These are phyloP conservation scores for Colletotrichum tropicicola DNA, from an alignment of 2,329 filamentous ascomycete genomes.

Conservation along the genomic window DNA sequence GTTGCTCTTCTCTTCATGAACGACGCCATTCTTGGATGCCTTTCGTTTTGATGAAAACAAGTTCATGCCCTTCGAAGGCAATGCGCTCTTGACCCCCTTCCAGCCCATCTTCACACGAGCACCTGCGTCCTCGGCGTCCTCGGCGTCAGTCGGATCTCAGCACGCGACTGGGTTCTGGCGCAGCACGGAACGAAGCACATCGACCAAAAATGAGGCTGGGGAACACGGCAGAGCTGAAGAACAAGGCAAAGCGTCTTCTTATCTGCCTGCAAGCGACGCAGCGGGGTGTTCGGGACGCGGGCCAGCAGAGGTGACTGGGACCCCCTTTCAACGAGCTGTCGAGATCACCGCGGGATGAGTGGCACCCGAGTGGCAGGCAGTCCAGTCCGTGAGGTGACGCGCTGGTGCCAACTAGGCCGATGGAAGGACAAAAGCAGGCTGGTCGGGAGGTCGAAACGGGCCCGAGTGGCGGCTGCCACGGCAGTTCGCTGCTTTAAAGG, in stretches of 20 bases:
- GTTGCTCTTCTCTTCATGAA: slow-evolving; percentile 14
- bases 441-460: slow-evolving; percentile 10
- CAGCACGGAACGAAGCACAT: background rate
- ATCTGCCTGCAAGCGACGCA: background rate
- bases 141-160: background rate
- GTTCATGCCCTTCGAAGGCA: slow-evolving; percentile 44
- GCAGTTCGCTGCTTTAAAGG: slow-evolving; percentile 17
- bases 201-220: background rate
- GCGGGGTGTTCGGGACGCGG: background rate
- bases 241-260: background rate
- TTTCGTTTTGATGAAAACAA: slow-evolving; percentile 42
- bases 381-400: slow-evolving; percentile 21
- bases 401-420: slow-evolving; percentile 18
- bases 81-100: slow-evolving; percentile 45
- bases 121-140: background rate
- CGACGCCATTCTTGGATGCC: slow-evolving; percentile 21
- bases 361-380: slow-evolving; percentile 16
- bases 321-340: slow-evolving; percentile 6
- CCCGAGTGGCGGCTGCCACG: slow-evolving; percentile 21
- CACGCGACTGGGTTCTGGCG: background rate
- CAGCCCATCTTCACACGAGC: slow-evolving; percentile 43
- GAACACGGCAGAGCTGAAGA: background rate
- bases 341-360: slow-evolving; percentile 1
- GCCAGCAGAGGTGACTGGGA: background rate
- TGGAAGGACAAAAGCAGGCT: slow-evolving; percentile 12